These are phyloP conservation scores for Lactarius deliciosus DNA, from an alignment of 768 basidiomycete species.

Conservation along the genomic window DNA sequence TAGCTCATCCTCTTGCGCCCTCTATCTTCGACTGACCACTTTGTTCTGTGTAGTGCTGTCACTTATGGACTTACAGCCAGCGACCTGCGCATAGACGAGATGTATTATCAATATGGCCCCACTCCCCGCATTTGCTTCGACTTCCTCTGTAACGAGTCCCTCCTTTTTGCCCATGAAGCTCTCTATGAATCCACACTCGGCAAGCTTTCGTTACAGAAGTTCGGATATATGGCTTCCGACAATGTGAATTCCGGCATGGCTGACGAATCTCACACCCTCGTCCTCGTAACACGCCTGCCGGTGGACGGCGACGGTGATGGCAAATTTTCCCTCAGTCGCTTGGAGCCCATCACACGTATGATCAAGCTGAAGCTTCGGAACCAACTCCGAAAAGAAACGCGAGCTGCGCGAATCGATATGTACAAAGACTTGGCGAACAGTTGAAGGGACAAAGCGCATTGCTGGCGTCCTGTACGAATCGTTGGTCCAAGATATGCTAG, in stretches of 20 bases:
- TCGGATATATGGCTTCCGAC: too few relatives aligned
- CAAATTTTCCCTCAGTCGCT: too few relatives aligned
- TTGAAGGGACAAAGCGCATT: not conserved
- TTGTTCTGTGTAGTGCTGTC: not conserved
- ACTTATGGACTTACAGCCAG: not conserved
- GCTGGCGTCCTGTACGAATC: not conserved
- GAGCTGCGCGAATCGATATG: not conserved
- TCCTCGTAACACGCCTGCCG: too few relatives aligned
- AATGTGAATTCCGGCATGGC: too few relatives aligned
- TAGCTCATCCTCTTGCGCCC: not conserved
- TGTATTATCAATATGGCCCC: not conserved
- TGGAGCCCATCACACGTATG: not conserved
- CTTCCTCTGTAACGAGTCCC: too few relatives aligned
- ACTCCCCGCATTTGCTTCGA: too few relatives aligned
- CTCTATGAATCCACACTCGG: too few relatives aligned
- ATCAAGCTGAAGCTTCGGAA: not conserved
- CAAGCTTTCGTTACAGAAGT: too few relatives aligned
- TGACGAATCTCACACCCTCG: too few relatives aligned
- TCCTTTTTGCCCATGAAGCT: too few relatives aligned
- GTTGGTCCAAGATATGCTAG: not conserved
- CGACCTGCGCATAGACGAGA: not conserved
- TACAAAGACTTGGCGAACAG: not conserved
- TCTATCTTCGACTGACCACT: not conserved
- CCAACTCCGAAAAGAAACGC: not conserved
- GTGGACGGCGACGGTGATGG: too few relatives aligned